Evolutionary conservation across 1,284 basidiomycete genomes (phyloP).

Genomic region (Moesziomyces aphidis): DNA sequence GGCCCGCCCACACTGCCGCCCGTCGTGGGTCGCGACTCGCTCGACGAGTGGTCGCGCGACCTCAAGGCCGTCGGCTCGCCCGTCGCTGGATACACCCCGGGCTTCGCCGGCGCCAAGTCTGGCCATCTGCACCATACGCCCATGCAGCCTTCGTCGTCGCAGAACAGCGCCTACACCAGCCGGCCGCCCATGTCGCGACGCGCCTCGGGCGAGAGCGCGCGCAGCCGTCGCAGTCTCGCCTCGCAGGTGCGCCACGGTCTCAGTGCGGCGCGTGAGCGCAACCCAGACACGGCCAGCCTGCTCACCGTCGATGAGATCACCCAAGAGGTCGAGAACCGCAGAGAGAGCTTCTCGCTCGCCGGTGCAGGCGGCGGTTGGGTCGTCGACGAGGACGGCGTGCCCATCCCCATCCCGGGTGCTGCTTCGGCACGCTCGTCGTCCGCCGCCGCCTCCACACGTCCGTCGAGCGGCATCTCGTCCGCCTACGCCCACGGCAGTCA

Average conservation of each 20-base stretch:
- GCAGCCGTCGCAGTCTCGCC: conserved; percentile 53
- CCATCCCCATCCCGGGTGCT: conserved; percentile 51
- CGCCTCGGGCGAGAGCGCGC: conserved; percentile 53
- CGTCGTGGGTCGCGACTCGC: conserved; percentile 49
- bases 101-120: conserved; percentile 6
- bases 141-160: conserved; percentile 19
- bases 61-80: conserved; percentile 54
- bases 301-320: conserved; percentile 98
- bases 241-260: conserved; percentile 50
- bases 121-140: conserved; percentile 10
- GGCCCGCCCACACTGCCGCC: conserved; percentile 55
- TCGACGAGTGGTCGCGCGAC: conserved; percentile 59
- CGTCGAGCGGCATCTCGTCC: conserved; percentile 44
- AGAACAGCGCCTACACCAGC: conserved; percentile 13
- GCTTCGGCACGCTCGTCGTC: conserved; percentile 31
- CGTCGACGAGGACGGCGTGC: conserved; percentile 66
- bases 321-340: conserved; percentile 89
- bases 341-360: conserved; percentile 70
- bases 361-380: conserved; percentile 47
- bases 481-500: conserved; percentile 68
- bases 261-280: conserved; percentile 72
- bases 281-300: conserved; percentile 84
- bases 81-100: conserved; percentile 22
- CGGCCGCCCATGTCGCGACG: conserved; percentile 46
- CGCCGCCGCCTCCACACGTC: conserved; percentile 45